These are phyloP conservation scores for Arabis hirsuta DNA, from an alignment of 345 rosid genomes.

Conservation along the genomic window DNA sequence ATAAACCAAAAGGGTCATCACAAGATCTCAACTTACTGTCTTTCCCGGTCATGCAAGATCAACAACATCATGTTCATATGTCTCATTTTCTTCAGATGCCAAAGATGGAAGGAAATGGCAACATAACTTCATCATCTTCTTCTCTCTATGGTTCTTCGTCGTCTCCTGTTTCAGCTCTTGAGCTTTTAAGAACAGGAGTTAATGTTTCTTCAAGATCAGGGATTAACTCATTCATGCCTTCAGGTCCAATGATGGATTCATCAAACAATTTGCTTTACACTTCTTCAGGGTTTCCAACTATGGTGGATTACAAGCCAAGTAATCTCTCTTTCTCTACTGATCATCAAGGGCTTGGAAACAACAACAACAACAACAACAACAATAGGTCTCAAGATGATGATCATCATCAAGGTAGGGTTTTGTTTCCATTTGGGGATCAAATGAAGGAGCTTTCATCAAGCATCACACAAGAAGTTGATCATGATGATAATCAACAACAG, in stretches of 20 bases:
- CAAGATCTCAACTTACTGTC: constrained; percentile 48
- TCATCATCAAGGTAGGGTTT: constrained; percentile 41
- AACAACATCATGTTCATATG: constrained; percentile 37
- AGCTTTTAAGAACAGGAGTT: constrained; percentile 40
- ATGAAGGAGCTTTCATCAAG: constrained; percentile 46
- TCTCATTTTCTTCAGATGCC: constrained; percentile 43
- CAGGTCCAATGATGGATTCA: constrained; percentile 42
- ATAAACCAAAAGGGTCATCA: constrained; percentile 44
- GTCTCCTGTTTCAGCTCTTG: constrained; percentile 45
- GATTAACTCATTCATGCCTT: constrained; percentile 41
- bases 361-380: constrained; percentile 30
- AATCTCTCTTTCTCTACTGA: constrained; percentile 41
- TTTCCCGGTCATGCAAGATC: constrained; percentile 47
- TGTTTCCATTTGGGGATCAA: constrained; percentile 46
- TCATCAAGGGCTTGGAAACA: constrained; percentile 31
- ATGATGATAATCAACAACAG: constrained; percentile 45
- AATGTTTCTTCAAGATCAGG: constrained; percentile 45
- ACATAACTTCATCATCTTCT: constrained; percentile 37
- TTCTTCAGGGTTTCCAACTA: constrained; percentile 47
- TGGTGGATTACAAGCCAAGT: constrained; percentile 42
- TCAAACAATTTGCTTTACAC: constrained; percentile 41
- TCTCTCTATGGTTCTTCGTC: constrained; percentile 40
- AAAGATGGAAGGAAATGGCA: constrained; percentile 41
- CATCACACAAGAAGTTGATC: constrained; percentile 46
- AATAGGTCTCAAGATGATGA: constrained; percentile 30